Evolutionary conservation across 176 grass and related monocot species (phyloP).

Genomic region (Oryza glaberrima): DNA sequence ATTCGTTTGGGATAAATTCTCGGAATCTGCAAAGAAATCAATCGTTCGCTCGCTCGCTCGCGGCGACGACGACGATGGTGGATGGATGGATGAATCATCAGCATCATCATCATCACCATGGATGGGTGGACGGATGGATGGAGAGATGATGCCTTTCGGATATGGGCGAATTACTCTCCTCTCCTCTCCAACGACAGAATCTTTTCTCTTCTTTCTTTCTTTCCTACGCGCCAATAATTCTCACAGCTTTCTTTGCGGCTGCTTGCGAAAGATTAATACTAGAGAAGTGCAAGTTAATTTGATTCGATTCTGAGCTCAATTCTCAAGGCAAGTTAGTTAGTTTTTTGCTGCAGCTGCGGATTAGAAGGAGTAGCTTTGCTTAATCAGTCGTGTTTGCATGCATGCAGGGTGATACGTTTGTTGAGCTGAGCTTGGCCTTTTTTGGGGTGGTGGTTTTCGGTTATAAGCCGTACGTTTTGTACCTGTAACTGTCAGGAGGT

Average conservation of each 20-base stretch:
- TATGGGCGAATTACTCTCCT: conserved; percentile 56
- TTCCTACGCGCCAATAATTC: conserved; percentile 47
- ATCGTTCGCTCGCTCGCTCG: not conserved
- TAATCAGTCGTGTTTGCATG: not conserved
- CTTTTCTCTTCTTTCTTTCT: conserved; percentile 26
- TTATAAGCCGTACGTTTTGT: not conserved
- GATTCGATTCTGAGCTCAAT: not conserved
- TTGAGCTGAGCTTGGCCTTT: not conserved
- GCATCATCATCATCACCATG: not conserved
- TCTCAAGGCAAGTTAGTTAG: not conserved
- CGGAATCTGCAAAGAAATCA: conserved; percentile 43
- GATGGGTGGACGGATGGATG: not conserved
- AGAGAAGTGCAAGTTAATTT: not conserved
- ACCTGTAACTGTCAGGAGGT: not conserved
- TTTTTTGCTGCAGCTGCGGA: not conserved
- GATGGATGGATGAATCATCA: conserved; percentile 19
- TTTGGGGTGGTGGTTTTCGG: not conserved
- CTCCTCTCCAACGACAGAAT: conserved; percentile 25
- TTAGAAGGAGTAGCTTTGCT: not conserved
- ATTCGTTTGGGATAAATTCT: conserved; percentile 52
- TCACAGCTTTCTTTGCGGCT: not conserved
- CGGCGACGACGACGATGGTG: conserved; percentile 17
- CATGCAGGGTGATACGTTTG: not conserved
- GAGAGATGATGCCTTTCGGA: conserved; percentile 56
- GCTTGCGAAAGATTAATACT: no score